Evolutionary conservation across 345 rosid species (phyloP).

Genomic region (Durio zibethinus): DNA sequence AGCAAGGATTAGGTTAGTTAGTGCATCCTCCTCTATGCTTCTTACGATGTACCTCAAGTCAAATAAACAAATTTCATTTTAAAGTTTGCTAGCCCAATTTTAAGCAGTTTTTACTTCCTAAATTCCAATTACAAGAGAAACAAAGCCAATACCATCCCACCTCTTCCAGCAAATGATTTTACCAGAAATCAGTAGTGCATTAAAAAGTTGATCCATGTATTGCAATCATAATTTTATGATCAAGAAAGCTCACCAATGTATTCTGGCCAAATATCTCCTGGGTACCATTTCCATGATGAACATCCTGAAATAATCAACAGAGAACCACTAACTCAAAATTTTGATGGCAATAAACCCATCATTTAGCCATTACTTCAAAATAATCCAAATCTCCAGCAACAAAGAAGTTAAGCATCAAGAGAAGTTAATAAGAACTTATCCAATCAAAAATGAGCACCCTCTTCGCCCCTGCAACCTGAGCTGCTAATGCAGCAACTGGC

Average conservation of each 20-base stretch:
- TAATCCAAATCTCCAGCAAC: neutral
- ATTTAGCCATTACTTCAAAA: neutral
- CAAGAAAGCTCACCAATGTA: constrained; percentile 65
- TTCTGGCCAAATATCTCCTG: constrained; percentile 88
- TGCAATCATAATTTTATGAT: neutral
- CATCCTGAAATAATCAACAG: constrained; percentile 64
- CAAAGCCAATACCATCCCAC: constrained; percentile 8
- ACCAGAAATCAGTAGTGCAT: neutral
- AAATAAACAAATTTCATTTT: neutral
- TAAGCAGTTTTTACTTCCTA: constrained; percentile 10
- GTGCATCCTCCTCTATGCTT: neutral
- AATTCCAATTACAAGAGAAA: neutral
- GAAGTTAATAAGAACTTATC: constrained; percentile 43
- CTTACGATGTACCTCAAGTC: neutral
- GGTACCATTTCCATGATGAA: constrained; percentile 98
- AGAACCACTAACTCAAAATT: neutral
- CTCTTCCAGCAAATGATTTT: constrained; percentile 19
- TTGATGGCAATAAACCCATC: neutral
- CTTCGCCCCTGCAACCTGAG: constrained; percentile 89
- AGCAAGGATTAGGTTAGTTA: neutral
- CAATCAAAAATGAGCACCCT: constrained; percentile 93
- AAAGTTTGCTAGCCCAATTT: neutral
- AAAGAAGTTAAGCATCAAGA: constrained; percentile 20
- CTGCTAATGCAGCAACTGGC: constrained; percentile 95
- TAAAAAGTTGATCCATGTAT: neutral